Evolutionary conservation across 1,139 yeast genomes (phyloP).

Genomic region (Geotrichum carabidarum): DNA sequence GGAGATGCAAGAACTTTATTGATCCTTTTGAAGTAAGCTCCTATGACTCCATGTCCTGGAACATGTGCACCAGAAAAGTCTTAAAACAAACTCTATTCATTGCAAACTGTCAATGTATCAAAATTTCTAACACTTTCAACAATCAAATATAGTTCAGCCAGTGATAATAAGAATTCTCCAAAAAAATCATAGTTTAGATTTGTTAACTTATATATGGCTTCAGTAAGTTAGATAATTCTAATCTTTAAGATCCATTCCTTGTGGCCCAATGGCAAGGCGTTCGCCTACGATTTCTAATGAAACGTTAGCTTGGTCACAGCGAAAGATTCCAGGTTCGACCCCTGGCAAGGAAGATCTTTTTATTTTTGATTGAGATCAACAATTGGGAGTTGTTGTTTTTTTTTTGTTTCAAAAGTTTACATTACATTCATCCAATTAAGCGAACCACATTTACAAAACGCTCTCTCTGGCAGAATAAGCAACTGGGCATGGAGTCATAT

Average conservation of each 20-base stretch:
- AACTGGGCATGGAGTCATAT: conserved; percentile 1
- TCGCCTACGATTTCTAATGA: conserved; percentile 28
- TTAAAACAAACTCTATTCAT: too few relatives aligned
- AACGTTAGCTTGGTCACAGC: conserved; percentile 23
- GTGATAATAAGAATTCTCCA: too few relatives aligned
- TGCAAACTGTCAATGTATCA: too few relatives aligned
- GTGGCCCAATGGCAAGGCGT: conserved; percentile 35
- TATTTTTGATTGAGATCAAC: conserved; percentile 1
- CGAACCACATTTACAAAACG: not conserved
- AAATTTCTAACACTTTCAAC: too few relatives aligned
- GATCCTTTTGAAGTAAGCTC: too few relatives aligned
- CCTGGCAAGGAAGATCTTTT: conserved; percentile 36
- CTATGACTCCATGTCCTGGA: too few relatives aligned
- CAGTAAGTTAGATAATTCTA: too few relatives aligned
- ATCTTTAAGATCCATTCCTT: conserved; percentile 23
- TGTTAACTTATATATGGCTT: too few relatives aligned
- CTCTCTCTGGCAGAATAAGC: not conserved
- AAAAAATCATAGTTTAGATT: too few relatives aligned
- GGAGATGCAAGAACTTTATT: too few relatives aligned
- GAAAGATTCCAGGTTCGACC: conserved; percentile 39
- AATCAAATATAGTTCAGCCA: too few relatives aligned
- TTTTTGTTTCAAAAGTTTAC: not conserved
- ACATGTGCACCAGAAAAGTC: too few relatives aligned
- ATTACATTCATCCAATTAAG: not conserved
- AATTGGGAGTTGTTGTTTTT: not conserved